Evolutionary conservation across 768 basidiomycete genomes (phyloP).

Genomic region (Phaeolepiota aurea): DNA sequence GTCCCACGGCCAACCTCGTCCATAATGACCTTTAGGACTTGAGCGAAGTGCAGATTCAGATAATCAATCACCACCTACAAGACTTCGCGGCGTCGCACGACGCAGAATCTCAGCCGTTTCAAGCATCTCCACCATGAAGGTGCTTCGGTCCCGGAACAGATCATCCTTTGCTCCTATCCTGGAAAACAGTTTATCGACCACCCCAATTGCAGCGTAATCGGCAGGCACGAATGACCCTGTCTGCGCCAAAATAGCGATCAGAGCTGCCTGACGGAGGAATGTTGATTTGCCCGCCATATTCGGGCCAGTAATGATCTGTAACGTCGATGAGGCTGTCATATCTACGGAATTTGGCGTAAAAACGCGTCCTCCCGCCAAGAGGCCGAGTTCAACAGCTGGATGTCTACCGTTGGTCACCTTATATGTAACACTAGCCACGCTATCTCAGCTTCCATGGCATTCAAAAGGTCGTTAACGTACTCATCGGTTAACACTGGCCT

Average conservation of each 20-base stretch:
- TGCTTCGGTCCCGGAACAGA: slow-evolving; percentile 85
- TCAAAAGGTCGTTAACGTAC: slow-evolving; percentile 36
- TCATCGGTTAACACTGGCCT: slow-evolving; percentile 61
- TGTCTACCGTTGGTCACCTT: slow-evolving; percentile 78
- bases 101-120: slow-evolving; percentile 89
- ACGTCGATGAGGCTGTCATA: slow-evolving; percentile 47
- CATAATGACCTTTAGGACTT: slow-evolving; percentile 74
- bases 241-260: slow-evolving; percentile 87
- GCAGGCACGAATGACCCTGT: slow-evolving; percentile 93
- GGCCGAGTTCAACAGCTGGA: slow-evolving; percentile 86
- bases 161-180: slow-evolving; percentile 94
- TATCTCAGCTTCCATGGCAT: neutral
- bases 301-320: slow-evolving; percentile 88
- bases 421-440: slow-evolving; percentile 38
- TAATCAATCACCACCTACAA: slow-evolving; percentile 42
- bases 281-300: slow-evolving; percentile 98
- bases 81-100: slow-evolving; percentile 72
- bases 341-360: slow-evolving; percentile 81
- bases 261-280: slow-evolving; percentile 81
- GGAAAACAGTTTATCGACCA: slow-evolving; percentile 91
- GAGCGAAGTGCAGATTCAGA: neutral
- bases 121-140: slow-evolving; percentile 98
- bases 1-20: slow-evolving; percentile 99
- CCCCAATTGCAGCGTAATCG: slow-evolving; percentile 66
- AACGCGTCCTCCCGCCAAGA: slow-evolving; percentile 61